Conservation (phyloP, 2,329 filamentous ascomycete genomes). For the Pseudocercospora cruenta region DNA sequence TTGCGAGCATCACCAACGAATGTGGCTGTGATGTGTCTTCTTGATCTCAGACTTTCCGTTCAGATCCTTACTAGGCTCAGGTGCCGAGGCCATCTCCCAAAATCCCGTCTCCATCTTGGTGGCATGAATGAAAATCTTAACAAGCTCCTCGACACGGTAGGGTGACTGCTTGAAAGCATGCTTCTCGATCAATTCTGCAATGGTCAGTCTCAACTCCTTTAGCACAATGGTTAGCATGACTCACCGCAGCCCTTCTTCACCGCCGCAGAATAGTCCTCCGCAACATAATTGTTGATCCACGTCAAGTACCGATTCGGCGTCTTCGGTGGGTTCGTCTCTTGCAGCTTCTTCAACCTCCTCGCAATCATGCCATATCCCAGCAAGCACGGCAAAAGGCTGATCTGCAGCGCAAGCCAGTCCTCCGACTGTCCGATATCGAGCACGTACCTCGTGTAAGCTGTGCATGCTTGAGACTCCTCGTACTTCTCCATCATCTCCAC, state of each 20-base stretch:
- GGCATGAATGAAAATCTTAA: constrained; percentile 83
- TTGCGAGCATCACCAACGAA: neutral
- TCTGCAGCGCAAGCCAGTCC: constrained; percentile 84
- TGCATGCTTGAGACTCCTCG: constrained; percentile 77
- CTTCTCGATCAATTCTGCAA: constrained; percentile 71
- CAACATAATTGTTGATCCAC: constrained; percentile 89
- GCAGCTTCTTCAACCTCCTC: constrained; percentile 65
- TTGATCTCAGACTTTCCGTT: neutral
- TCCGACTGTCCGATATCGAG: constrained; percentile 85
- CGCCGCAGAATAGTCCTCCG: constrained; percentile 75
- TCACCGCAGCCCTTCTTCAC: constrained; percentile 71
- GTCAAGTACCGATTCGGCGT: constrained; percentile 68
- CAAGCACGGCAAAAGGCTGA: constrained; percentile 82
- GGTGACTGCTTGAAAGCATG: constrained; percentile 74
- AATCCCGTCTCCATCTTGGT: constrained; percentile 79
- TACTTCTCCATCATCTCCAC: constrained; percentile 71
- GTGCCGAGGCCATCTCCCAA: constrained; percentile 67
- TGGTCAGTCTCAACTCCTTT: neutral
- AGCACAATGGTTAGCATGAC: constrained; percentile 28
- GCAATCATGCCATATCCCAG: constrained; percentile 87
- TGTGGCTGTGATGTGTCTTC: neutral
- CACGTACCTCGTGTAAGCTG: constrained; percentile 79
- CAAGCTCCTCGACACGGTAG: constrained; percentile 75
- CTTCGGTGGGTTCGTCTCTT: constrained; percentile 50
- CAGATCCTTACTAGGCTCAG: neutral